phyloP scores from a whole-genome alignment of 345 rosid species.

The Balakata baccata region DNA sequence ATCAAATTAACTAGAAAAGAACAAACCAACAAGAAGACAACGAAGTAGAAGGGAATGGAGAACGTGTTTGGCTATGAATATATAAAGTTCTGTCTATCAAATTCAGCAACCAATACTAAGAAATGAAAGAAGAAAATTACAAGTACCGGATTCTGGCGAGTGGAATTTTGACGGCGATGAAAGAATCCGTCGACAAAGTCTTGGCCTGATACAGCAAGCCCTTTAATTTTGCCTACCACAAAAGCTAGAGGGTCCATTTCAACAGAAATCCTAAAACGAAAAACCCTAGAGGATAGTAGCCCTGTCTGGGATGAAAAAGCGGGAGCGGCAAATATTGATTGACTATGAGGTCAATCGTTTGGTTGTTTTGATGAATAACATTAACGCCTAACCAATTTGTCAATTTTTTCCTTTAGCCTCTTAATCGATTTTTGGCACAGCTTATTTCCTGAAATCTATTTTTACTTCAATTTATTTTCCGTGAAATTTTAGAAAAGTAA shows the following conservation, averaged over 20 bases:
- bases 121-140: not conserved
- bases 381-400: too few relatives aligned
- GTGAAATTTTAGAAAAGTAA: too few relatives aligned
- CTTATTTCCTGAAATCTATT: too few relatives aligned
- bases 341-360: not conserved
- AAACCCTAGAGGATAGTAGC: conserved; percentile 15
- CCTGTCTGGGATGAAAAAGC: not conserved
- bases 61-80: too few relatives aligned
- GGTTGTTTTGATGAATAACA: too few relatives aligned
- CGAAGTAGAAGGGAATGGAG: not conserved
- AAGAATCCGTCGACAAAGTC: conserved; percentile 44
- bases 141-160: conserved; percentile 65
- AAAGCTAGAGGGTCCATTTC: conserved; percentile 58
- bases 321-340: conserved; percentile 5
- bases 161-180: conserved; percentile 31
- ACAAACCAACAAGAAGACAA: not conserved
- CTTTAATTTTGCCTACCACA: conserved; percentile 46
- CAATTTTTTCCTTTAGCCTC: too few relatives aligned
- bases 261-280: not conserved
- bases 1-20: not conserved
- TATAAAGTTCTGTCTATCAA: too few relatives aligned
- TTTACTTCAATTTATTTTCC: too few relatives aligned
- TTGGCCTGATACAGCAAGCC: conserved; percentile 47
- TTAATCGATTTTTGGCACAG: too few relatives aligned
- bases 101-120: not conserved